Evolutionary conservation across 371 early-diverging fungal genomes (phyloP).

Genomic region (Mucor piriformis): DNA sequence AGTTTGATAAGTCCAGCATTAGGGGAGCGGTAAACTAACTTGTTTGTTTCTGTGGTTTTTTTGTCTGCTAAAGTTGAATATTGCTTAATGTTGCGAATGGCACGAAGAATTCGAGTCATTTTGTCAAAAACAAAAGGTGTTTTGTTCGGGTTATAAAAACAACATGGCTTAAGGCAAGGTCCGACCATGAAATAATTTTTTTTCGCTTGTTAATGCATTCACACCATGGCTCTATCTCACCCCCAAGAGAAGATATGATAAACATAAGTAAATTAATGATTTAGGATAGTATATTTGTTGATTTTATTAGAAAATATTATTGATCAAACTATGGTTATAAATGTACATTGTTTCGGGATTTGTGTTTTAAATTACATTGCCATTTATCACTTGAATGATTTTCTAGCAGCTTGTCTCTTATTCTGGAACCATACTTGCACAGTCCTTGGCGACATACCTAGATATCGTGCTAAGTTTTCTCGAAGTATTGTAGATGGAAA

Average conservation of each 20-base stretch:
- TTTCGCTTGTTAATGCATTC: too few relatives aligned
- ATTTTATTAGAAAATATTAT: too few relatives aligned
- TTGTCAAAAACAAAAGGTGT: neutral
- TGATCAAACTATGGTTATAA: too few relatives aligned
- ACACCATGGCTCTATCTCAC: too few relatives aligned
- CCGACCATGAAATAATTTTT: too few relatives aligned
- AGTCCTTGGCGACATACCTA: slow-evolving; percentile 74
- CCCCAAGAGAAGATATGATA: too few relatives aligned
- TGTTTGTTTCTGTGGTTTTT: neutral
- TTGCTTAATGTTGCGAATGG: neutral
- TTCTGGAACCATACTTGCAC: slow-evolving; percentile 94
- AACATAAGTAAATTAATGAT: too few relatives aligned
- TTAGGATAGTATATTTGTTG: too few relatives aligned
- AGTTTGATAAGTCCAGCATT: slow-evolving; percentile 38
- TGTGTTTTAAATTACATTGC: too few relatives aligned
- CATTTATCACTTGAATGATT: slow-evolving; percentile 13
- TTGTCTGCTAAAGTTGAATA: neutral
- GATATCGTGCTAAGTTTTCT: slow-evolving; percentile 58
- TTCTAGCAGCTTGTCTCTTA: slow-evolving; percentile 77
- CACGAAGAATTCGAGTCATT: neutral
- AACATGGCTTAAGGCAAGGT: too few relatives aligned
- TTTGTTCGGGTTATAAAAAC: too few relatives aligned
- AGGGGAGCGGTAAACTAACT: slow-evolving; percentile 42
- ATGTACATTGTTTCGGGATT: too few relatives aligned
- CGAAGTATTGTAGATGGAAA: slow-evolving; percentile 30